Percentiles rank a stretch among this genome's conserved stretches.
Conservation (phyloP, 2,329 filamentous ascomycete genomes). For the Nectriaceae sp. region DNA sequence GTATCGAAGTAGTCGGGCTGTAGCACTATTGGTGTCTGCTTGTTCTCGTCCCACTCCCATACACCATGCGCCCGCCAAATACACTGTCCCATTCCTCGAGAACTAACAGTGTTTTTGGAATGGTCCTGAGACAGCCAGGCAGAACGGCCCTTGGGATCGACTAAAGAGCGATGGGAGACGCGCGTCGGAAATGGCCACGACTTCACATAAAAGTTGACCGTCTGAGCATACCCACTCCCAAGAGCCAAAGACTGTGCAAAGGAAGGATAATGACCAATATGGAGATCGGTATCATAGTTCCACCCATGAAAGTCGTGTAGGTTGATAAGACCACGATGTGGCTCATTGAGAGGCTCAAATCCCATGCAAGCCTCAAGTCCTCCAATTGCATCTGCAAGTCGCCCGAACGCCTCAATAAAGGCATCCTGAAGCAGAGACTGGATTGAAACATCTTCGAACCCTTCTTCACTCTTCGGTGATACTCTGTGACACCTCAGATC, state of each 20-base stretch:
- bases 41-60: slow-evolving; percentile 37
- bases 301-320: slow-evolving; percentile 40
- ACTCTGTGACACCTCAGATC: slow-evolving; percentile 25
- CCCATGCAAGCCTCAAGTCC: slow-evolving; percentile 39
- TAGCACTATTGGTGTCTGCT: slow-evolving; percentile 27
- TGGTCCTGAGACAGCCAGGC: slow-evolving; percentile 33
- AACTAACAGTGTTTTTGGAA: slow-evolving; percentile 6
- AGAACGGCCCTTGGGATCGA: slow-evolving; percentile 40
- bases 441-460: slow-evolving; percentile 26
- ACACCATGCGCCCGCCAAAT: slow-evolving; percentile 44
- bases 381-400: slow-evolving; percentile 34
- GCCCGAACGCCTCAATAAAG: slow-evolving; percentile 37
- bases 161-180: slow-evolving; percentile 34
- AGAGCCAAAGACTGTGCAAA: slow-evolving; percentile 41
- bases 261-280: slow-evolving; percentile 42
- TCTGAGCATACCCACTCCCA: slow-evolving; percentile 40
- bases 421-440: slow-evolving; percentile 34
- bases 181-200: slow-evolving; percentile 45
- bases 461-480: slow-evolving; percentile 12
- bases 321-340: slow-evolving; percentile 43
- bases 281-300: slow-evolving; percentile 45
- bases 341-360: slow-evolving; percentile 46
- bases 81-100: slow-evolving; percentile 33
- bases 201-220: slow-evolving; percentile 41
- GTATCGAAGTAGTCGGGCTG: slow-evolving; percentile 38